Evolutionary conservation across 2,329 filamentous ascomycete species (phyloP).

Genomic region (Pleochaeta shiraiana): DNA sequence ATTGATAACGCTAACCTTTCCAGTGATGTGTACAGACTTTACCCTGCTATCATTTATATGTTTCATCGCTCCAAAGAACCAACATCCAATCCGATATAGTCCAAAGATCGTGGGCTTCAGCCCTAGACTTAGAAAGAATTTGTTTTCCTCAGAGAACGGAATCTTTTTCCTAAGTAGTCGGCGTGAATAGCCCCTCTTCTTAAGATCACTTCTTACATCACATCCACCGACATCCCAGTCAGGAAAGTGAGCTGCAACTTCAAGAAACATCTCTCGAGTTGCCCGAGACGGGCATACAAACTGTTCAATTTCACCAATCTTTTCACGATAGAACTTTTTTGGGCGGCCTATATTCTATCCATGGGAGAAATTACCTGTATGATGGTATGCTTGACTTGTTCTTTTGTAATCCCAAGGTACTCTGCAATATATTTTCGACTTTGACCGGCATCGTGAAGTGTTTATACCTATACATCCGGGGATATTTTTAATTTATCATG

Average conservation of each 20-base stretch:
- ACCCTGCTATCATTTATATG: too few relatives aligned
- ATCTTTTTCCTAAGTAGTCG: too few relatives aligned
- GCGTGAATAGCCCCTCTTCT: too few relatives aligned
- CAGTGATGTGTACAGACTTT: too few relatives aligned
- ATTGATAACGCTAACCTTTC: too few relatives aligned
- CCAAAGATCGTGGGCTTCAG: too few relatives aligned
- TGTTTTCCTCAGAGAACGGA: too few relatives aligned
- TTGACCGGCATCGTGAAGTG: not conserved
- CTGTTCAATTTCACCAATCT: not conserved
- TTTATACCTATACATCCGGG: not conserved
- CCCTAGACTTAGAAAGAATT: too few relatives aligned
- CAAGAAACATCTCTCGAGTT: not conserved
- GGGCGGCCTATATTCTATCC: not conserved
- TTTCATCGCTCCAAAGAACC: too few relatives aligned
- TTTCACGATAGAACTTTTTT: not conserved
- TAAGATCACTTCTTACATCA: too few relatives aligned
- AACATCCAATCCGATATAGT: too few relatives aligned
- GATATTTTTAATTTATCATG: not conserved
- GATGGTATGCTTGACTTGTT: not conserved
- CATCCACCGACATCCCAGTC: not conserved
- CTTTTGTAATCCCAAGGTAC: not conserved
- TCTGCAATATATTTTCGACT: slow-evolving; percentile 1
- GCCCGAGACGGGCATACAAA: not conserved
- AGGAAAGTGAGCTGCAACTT: not conserved
- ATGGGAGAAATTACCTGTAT: not conserved